These are phyloP conservation scores for Polygonum aviculare DNA, from an alignment of 148 eudicot species.

Conservation along the genomic window DNA sequence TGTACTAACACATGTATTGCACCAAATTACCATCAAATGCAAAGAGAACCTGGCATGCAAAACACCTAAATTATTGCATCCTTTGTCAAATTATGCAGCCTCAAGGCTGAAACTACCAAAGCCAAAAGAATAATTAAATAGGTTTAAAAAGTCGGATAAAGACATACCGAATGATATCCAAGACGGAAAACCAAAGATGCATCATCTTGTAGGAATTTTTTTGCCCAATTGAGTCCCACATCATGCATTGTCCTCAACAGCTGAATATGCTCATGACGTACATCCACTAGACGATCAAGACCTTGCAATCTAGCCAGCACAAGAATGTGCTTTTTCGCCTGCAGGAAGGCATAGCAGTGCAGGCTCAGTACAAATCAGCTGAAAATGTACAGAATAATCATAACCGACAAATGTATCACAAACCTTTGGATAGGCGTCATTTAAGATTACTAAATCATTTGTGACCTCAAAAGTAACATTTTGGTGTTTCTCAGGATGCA, in stretches of 20 bases:
- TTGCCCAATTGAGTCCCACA: constrained; percentile 57
- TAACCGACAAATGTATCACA: neutral
- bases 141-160: neutral
- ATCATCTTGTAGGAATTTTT: constrained; percentile 47
- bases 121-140: neutral
- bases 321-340: constrained; percentile 76
- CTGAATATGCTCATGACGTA: constrained; percentile 44
- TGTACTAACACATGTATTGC: neutral
- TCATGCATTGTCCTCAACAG: constrained; percentile 62
- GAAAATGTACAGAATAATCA: neutral
- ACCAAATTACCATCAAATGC: neutral
- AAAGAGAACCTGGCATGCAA: neutral
- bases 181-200: constrained; percentile 58
- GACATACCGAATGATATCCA: constrained; percentile 82
- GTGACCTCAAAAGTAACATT: constrained; percentile 44
- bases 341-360: constrained; percentile 9
- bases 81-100: neutral
- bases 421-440: constrained; percentile 87
- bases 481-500: constrained; percentile 59
- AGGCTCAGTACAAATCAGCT: neutral
- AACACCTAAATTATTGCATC: neutral
- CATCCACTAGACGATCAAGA: constrained; percentile 63
- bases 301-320: constrained; percentile 64
- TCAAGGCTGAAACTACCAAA: neutral
- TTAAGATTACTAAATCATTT: constrained; percentile 57